A percentile compares a stretch with the other conserved stretches of the same genome.
phyloP scores from a whole-genome alignment of 2,329 filamentous ascomycete species.

The Lasiodiplodia citricola region DNA sequence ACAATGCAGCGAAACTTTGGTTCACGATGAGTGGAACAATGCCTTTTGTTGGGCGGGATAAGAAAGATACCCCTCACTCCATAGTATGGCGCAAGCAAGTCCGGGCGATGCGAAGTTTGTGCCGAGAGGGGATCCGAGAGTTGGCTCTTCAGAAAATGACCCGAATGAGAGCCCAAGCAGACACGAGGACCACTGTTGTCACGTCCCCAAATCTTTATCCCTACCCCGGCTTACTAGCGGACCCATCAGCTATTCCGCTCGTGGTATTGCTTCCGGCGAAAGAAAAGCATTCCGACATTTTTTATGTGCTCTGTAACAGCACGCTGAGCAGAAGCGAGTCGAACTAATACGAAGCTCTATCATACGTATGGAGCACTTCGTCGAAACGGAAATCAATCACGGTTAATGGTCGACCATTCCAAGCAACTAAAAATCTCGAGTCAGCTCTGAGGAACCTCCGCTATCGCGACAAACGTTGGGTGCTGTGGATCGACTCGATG shows the following conservation, averaged over 20 bases:
- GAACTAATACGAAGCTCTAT: slow-evolving; percentile 32
- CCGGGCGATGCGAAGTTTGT: too few species aligned
- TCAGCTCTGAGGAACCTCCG: slow-evolving; percentile 25
- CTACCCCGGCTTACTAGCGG: neutral
- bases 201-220: neutral
- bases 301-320: neutral
- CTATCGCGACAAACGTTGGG: neutral
- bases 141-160: neutral
- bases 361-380: slow-evolving; percentile 32
- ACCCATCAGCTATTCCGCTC: neutral
- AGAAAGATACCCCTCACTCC: too few species aligned
- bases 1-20: too few species aligned
- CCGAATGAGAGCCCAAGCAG: neutral
- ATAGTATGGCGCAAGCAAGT: too few species aligned
- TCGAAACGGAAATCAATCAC: slow-evolving; percentile 3
- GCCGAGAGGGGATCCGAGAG: neutral
- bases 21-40: too few species aligned
- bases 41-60: too few species aligned
- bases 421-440: slow-evolving; percentile 19
- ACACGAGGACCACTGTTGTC: neutral
- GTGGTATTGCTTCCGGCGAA: neutral
- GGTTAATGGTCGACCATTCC: slow-evolving; percentile 1
- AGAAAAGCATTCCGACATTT: neutral
- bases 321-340: neutral
- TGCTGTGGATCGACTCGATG: slow-evolving; percentile 45